A percentile compares a stretch with the other conserved stretches of the same genome.
These are phyloP conservation scores for Tulasnella sp. DNA, from an alignment of 768 basidiomycete species.

Conservation along the genomic window DNA sequence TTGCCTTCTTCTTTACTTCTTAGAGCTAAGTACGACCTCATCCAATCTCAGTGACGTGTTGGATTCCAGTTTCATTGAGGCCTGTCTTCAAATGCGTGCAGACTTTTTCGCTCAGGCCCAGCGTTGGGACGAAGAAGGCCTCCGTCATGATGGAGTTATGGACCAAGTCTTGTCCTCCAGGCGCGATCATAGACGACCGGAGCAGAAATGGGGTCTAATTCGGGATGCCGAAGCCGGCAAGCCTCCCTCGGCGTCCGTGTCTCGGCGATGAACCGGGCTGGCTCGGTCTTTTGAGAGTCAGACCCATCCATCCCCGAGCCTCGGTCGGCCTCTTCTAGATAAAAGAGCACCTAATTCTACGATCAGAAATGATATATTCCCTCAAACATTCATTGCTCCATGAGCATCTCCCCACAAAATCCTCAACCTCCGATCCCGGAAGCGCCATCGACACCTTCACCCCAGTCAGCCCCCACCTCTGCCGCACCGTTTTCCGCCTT, in stretches of 20 bases:
- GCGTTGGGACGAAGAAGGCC: too few relatives aligned
- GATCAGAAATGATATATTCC: background rate
- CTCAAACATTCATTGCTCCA: background rate
- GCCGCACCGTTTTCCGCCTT: constrained; percentile 18
- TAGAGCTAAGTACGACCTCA: too few relatives aligned
- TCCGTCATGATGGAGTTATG: too few relatives aligned
- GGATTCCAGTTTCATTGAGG: too few relatives aligned
- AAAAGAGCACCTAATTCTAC: background rate
- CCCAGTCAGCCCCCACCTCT: background rate
- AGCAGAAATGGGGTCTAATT: background rate
- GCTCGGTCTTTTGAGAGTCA: constrained; percentile 14
- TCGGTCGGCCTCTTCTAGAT: background rate
- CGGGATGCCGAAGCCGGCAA: background rate
- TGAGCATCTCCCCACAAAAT: background rate
- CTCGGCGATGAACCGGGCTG: constrained; percentile 1
- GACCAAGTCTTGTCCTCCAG: too few relatives aligned
- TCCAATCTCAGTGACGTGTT: too few relatives aligned
- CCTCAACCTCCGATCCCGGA: background rate
- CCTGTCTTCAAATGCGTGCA: too few relatives aligned
- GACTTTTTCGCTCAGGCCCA: too few relatives aligned
- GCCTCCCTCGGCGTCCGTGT: background rate
- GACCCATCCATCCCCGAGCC: background rate
- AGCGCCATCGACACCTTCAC: background rate
- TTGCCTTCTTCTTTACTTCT: too few relatives aligned
- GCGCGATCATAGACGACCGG: too few relatives aligned